Percentiles rank a stretch among this genome's conserved stretches.
Conservation (phyloP, 2,329 filamentous ascomycete genomes). For the Aureobasidium sp. region DNA sequence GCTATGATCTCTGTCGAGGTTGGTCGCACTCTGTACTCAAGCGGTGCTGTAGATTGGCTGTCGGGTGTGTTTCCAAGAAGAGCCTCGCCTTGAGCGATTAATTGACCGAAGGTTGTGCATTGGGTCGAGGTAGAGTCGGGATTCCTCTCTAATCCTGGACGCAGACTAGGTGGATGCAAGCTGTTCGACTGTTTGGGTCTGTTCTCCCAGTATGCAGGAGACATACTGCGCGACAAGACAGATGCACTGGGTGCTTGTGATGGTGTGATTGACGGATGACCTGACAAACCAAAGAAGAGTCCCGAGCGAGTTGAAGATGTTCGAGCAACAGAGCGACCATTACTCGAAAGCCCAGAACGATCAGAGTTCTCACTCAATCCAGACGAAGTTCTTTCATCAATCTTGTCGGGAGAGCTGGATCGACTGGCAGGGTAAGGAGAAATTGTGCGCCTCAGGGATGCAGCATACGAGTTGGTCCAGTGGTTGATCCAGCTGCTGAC, state of each 20-base stretch:
- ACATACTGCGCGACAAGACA: background rate
- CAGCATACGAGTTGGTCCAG: slow-evolving; percentile 16
- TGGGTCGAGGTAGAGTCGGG: slow-evolving; percentile 6
- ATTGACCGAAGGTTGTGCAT: slow-evolving; percentile 10
- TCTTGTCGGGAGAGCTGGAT: slow-evolving; percentile 43
- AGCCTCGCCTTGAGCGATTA: slow-evolving; percentile 8
- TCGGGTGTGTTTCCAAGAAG: background rate
- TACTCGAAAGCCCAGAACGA: slow-evolving; percentile 38
- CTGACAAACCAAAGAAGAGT: slow-evolving; percentile 16
- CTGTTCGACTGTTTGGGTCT: background rate
- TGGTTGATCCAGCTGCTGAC: slow-evolving; percentile 26
- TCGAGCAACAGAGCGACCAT: slow-evolving; percentile 36
- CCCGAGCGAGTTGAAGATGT: slow-evolving; percentile 40
- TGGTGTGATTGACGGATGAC: slow-evolving; percentile 15
- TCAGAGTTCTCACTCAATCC: slow-evolving; percentile 49
- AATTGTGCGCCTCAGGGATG: slow-evolving; percentile 3
- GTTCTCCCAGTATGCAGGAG: slow-evolving; percentile 6
- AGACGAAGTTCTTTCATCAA: slow-evolving; percentile 50
- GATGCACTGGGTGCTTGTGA: slow-evolving; percentile 13
- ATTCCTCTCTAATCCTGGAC: background rate
- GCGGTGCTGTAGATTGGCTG: background rate
- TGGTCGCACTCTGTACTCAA: background rate
- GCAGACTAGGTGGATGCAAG: background rate
- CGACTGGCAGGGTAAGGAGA: slow-evolving; percentile 19
- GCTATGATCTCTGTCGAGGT: slow-evolving; percentile 8